Evolutionary conservation across 108 stramenopile genomes (phyloP), one percentile per base, ranked within the genome.

Genomic region (Cyclostephanos tholiformis): DNA sequence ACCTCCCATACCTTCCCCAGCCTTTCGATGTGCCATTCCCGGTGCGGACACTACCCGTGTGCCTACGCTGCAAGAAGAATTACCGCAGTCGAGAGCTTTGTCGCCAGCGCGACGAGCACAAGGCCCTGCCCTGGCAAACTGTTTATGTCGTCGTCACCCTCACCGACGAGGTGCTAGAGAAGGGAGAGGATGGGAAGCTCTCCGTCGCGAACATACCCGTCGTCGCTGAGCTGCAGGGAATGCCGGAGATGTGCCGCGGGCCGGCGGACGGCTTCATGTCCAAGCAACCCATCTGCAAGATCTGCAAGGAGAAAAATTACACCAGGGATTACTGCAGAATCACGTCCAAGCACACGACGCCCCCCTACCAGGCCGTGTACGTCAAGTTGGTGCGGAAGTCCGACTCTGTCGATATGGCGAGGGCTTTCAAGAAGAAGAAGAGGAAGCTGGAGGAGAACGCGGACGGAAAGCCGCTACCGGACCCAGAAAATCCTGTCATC

Each of bases 51-150:
- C 85, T 86, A 12, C 90, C 90, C 25, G 88, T 91, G 20, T 91
- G 90, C 65, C 75, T 88, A 4, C 79, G 83, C 3, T 91, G 90
- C 73, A 91, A 91, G 67, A 84, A 86, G 63, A 91, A 86, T n/a
- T 89, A 89, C 64, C 70, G 88, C 55, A 91, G 88, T 17, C 68
- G 85, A 36, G 73, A 76, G 11, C 88, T 87, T 32, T 91, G 90
- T 68, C 72, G 90, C 23, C 86, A 89, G 48, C 72, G 84, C 16
- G 84, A 91, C 64, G 77, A 85, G 41, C 90, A 91, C 75, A 63
- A 79, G 11, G 83, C 84, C 26, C 79, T 91, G 19, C 90, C 90
- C 22, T 91, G 90, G 90, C 87, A 88, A 52, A 89, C 90, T 36
- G 87, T 87, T 4, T 91, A 91, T 63, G 86, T 86, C 36, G 36